Base-by-base conservation (phyloP, 768 basidiomycete species). In the Baorangia bicolor region DNA sequence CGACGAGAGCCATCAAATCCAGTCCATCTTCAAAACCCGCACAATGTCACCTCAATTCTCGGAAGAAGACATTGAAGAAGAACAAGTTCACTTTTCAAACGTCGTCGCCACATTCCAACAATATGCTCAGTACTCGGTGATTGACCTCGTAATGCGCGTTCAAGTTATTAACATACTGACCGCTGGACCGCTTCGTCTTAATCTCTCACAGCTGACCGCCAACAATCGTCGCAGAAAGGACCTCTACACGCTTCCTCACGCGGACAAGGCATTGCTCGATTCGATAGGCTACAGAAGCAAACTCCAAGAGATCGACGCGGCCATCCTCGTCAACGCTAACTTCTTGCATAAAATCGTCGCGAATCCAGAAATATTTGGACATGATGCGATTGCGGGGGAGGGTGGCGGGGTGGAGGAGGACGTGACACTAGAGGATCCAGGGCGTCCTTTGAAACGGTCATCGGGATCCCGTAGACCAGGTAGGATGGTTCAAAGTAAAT, bases 311-410 rank as follows among this genome's bases (percentile, higher is more conserved):
- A 87, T 92, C 13, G 94, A 98, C 72, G 75, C 81, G 9, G 90
- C 90, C 10, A 95, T 97, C 60, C 70, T 83, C 47, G 83, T 76
- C 48, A 97, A 96, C 63, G 87, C 90, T 2, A 76, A 86, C 41
- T 94, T 98, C 68, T 68, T 96, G 54, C 75, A 79, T 4, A 74
- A 81, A 57, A 87, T 96, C 59, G 84, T 92, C 12, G 84, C 82
- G 14, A 80, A 90, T 70, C 89, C 92, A 0, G 86, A 87, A 63
- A 92, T 96, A 27, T 95, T 94, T 63, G 87, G 83, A 16, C 81
- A 82, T 58, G 81, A 76, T 18, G 46, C 75, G 3, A 13, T 23
- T 4, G 7, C 11, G 18, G 48, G 39, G 16, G 67, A 66, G 8
- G 58, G 62, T 5, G 56, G 43, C 2, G 73, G 69, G 4, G 11